Percentiles rank a stretch among this genome's conserved stretches.
Conservation (phyloP, 2,329 filamentous ascomycete species). For the Beauveria sp. region DNA sequence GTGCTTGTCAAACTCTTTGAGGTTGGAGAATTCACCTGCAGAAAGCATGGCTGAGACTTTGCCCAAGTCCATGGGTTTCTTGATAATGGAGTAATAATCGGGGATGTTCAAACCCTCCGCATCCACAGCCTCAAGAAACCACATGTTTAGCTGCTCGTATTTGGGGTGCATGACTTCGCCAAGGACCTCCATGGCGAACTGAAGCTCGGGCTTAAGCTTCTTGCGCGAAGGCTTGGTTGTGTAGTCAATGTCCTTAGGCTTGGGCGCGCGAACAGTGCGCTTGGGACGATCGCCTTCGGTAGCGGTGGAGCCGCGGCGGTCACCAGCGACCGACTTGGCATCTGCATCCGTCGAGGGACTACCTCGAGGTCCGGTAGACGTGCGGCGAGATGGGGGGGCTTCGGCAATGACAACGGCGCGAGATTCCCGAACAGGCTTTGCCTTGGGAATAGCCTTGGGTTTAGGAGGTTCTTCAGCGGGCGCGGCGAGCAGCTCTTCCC, state of each 20-base stretch:
- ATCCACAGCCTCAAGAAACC: conserved; percentile 81
- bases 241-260: conserved; percentile 87
- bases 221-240: conserved; percentile 68
- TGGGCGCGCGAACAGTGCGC: conserved; percentile 86
- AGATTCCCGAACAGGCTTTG: conserved; percentile 30
- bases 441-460: conserved; percentile 40
- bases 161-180: conserved; percentile 70
- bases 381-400: conserved; percentile 18
- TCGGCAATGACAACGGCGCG: conserved; percentile 22
- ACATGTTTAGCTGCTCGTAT: conserved; percentile 58
- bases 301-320: conserved; percentile 23
- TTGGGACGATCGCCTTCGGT: conserved; percentile 72
- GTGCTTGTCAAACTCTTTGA: conserved; percentile 81
- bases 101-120: conserved; percentile 91
- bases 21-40: conserved; percentile 67
- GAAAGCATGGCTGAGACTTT: conserved; percentile 76
- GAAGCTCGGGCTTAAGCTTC: conserved; percentile 81
- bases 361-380: conserved; percentile 23
- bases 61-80: conserved; percentile 89
- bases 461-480: conserved; percentile 49
- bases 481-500: conserved; percentile 37
- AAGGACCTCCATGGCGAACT: conserved; percentile 79
- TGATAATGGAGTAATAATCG: conserved; percentile 86
- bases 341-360: conserved; percentile 21
- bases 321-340: conserved; percentile 8